phyloP scores from a whole-genome alignment of 2,329 filamentous ascomycete species.

The Aspergillus niger region DNA sequence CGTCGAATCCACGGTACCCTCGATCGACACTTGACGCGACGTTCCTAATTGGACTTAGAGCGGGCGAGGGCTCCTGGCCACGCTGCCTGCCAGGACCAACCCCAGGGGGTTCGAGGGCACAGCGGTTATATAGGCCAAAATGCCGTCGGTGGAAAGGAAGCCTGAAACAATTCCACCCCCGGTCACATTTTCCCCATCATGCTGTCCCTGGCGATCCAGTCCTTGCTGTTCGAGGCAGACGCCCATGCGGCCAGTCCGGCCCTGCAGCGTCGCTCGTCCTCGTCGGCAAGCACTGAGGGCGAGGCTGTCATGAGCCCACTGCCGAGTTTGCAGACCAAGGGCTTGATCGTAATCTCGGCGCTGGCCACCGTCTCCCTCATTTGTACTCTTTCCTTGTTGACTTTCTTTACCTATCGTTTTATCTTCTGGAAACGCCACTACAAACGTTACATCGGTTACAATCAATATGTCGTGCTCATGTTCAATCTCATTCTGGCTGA shows the following conservation, averaged over 20 bases:
- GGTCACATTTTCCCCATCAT: background rate
- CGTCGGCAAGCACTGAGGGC: background rate
- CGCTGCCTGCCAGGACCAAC: background rate
- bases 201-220: slow-evolving; percentile 7
- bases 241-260: background rate
- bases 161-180: background rate
- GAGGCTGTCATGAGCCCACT: slow-evolving; percentile 1
- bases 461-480: slow-evolving; percentile 10
- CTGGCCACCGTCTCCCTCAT: slow-evolving; percentile 3
- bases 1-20: background rate
- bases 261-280: background rate
- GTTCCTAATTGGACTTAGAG: background rate
- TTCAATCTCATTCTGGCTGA: slow-evolving; percentile 6
- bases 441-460: slow-evolving; percentile 7
- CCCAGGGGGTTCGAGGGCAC: background rate
- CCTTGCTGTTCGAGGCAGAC: background rate
- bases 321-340: slow-evolving; percentile 1
- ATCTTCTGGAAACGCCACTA: slow-evolving; percentile 8
- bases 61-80: background rate
- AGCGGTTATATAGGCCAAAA: slow-evolving; percentile 8
- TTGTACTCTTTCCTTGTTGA: background rate
- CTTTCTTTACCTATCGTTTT: slow-evolving; percentile 6
- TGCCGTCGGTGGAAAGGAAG: background rate
- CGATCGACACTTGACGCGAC: slow-evolving; percentile 2
- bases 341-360: slow-evolving; percentile 4